A percentile compares a stretch with the other conserved stretches of the same genome.
phyloP scores from a whole-genome alignment of 2,329 filamentous ascomycete genomes.

The Penicillium sumatraense region DNA sequence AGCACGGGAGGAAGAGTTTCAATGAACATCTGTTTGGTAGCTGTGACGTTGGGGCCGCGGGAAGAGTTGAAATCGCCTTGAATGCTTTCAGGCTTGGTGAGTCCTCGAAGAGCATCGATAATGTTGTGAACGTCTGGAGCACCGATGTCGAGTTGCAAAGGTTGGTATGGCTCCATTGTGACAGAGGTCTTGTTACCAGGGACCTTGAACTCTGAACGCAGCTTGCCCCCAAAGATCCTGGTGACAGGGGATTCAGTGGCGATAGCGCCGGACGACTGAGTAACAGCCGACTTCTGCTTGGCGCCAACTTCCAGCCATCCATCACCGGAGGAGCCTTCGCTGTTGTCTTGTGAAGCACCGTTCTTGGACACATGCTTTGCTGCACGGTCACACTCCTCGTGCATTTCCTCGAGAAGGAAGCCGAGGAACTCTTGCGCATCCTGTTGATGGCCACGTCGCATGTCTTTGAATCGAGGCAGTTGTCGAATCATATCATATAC shows the following conservation, averaged over 20 bases:
- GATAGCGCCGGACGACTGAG: conserved; percentile 78
- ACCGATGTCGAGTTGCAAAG: conserved; percentile 92
- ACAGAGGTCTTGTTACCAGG: conserved; percentile 88
- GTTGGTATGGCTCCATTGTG: conserved; percentile 90
- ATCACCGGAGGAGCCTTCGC: conserved; percentile 52
- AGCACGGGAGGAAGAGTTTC: conserved; percentile 88
- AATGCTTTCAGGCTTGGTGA: conserved; percentile 82
- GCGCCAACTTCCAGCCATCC: conserved; percentile 96
- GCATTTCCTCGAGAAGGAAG: conserved; percentile 87
- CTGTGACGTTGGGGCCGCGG: conserved; percentile 74
- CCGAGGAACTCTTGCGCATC: conserved; percentile 97
- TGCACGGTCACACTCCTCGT: conserved; percentile 85
- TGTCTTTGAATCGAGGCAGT: conserved; percentile 84
- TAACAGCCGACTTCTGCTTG: conserved; percentile 85
- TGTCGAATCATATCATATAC: conserved; percentile 91
- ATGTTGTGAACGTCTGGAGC: conserved; percentile 87
- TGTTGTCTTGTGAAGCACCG: conserved; percentile 50
- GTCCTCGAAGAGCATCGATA: conserved; percentile 81
- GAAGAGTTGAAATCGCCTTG: conserved; percentile 83
- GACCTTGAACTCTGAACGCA: conserved; percentile 86
- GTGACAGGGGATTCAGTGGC: conserved; percentile 80
- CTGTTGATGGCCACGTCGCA: conserved; percentile 95
- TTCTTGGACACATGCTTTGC: conserved; percentile 62
- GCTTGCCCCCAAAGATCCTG: conserved; percentile 90
- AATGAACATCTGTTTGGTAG: conserved; percentile 94